Conservation (phyloP, 208 protist genomes). For the Leishmania lainsoni region DNA sequence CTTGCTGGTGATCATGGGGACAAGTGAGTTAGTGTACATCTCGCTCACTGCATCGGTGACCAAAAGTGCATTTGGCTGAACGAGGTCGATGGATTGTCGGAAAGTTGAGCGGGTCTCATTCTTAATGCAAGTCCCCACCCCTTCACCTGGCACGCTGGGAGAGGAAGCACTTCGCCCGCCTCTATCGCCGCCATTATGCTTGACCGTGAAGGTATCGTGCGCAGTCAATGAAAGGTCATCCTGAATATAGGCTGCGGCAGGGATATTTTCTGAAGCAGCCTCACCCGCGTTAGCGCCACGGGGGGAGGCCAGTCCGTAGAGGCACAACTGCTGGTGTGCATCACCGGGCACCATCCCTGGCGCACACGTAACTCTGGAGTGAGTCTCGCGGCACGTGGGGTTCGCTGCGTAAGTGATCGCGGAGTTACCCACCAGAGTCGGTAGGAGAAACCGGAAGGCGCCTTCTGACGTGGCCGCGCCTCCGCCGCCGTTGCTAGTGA, state of each 20-base stretch:
- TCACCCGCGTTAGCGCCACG: not conserved
- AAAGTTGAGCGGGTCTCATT: not conserved
- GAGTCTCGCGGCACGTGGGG: not conserved
- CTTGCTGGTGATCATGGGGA: not conserved
- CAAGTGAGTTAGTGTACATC: not conserved
- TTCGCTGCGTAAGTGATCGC: not conserved
- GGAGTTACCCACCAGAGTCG: not conserved
- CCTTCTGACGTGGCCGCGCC: not conserved
- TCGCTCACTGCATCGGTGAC: not conserved
- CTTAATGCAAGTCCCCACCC: not conserved
- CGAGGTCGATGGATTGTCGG: not conserved
- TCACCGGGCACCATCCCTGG: not conserved
- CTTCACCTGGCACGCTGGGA: not conserved
- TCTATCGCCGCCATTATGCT: not conserved
- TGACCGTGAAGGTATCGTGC: not conserved
- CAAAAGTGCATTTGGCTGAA: not conserved
- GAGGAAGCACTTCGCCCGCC: not conserved
- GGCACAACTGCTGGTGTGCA: not conserved
- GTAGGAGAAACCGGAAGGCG: not conserved
- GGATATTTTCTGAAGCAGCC: not conserved
- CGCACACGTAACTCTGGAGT: not conserved
- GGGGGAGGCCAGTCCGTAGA: not conserved
- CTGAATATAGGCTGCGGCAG: not conserved
- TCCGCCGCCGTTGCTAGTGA: not conserved
- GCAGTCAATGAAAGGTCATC: not conserved